These are phyloP conservation scores for Ogataea paradorogensis DNA, from an alignment of 805 yeast genomes.

Conservation along the genomic window DNA sequence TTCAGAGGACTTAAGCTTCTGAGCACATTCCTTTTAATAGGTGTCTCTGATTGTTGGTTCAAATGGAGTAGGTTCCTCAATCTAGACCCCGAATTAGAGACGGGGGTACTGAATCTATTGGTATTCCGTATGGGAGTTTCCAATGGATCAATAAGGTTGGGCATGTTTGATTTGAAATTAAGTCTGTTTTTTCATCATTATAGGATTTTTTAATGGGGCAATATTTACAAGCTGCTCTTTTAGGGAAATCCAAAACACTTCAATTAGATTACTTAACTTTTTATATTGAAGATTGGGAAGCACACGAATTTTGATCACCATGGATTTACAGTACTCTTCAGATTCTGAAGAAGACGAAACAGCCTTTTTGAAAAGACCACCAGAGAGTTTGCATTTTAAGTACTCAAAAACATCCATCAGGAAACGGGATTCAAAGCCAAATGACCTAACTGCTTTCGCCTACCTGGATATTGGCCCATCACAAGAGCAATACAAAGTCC, in stretches of 20 bases:
- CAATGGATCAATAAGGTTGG: background rate
- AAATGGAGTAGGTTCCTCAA: slow-evolving; percentile 5
- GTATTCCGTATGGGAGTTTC: slow-evolving; percentile 6
- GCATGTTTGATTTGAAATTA: background rate
- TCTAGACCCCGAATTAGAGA: slow-evolving; percentile 12
- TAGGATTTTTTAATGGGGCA: background rate
- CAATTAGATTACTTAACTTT: background rate
- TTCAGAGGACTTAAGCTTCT: slow-evolving; percentile 12
- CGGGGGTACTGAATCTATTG: slow-evolving; percentile 3
- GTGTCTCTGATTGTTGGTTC: slow-evolving; percentile 9
- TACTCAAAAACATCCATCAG: slow-evolving; percentile 4
- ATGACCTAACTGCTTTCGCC: slow-evolving; percentile 5
- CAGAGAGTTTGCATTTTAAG: slow-evolving; percentile 7
- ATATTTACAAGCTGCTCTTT: slow-evolving; percentile 7
- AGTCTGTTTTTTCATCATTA: background rate
- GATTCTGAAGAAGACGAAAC: slow-evolving; percentile 6
- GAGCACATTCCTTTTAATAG: slow-evolving; percentile 10
- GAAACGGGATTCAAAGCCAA: slow-evolving; percentile 1
- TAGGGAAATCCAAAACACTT: slow-evolving; percentile 4
- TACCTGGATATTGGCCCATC: slow-evolving; percentile 7
- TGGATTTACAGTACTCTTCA: slow-evolving; percentile 13
- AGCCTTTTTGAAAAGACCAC: slow-evolving; percentile 6
- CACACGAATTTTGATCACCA: background rate
- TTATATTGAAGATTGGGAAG: background rate
- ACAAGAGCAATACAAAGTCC: background rate